phyloP scores from a whole-genome alignment of 148 eudicot genomes.

The Nyssa sinensis region DNA sequence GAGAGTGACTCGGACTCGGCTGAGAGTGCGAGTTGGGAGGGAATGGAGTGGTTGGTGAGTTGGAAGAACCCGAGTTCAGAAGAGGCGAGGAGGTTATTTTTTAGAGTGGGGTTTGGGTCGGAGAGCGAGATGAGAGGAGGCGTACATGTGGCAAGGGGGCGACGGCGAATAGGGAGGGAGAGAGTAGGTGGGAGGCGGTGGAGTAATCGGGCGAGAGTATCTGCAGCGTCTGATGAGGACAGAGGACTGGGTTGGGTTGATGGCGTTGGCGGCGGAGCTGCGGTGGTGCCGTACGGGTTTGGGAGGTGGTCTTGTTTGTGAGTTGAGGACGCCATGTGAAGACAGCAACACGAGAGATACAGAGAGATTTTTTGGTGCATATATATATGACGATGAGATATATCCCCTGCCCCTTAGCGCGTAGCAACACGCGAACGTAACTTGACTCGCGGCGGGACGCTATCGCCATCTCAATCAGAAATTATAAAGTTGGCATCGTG shows the following conservation, averaged over 20 bases:
- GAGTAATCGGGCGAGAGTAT: conserved; percentile 51
- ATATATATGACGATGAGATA: no score
- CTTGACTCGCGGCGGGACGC: no score
- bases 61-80: conserved; percentile 63
- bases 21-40: conserved; percentile 49
- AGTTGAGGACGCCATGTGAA: conserved; percentile 50
- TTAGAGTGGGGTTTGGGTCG: conserved; percentile 16
- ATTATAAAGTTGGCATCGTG: no score
- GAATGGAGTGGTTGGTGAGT: conserved; percentile 45
- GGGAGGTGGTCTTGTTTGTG: conserved; percentile 33
- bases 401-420: no score
- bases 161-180: conserved; percentile 55
- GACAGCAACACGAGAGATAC: neutral
- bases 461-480: no score
- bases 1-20: conserved; percentile 57
- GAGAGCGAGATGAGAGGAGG: conserved; percentile 43
- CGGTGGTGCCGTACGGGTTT: conserved; percentile 38
- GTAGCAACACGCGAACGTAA: no score
- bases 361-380: no score
- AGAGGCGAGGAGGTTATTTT: conserved; percentile 22
- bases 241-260: conserved; percentile 37
- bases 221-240: conserved; percentile 30
- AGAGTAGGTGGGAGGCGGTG: conserved; percentile 78
- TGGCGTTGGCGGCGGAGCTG: conserved; percentile 87
- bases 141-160: conserved; percentile 25